Conservation (phyloP, 2,329 filamentous ascomycete species). For the Neocatenulostroma microsporum region DNA sequence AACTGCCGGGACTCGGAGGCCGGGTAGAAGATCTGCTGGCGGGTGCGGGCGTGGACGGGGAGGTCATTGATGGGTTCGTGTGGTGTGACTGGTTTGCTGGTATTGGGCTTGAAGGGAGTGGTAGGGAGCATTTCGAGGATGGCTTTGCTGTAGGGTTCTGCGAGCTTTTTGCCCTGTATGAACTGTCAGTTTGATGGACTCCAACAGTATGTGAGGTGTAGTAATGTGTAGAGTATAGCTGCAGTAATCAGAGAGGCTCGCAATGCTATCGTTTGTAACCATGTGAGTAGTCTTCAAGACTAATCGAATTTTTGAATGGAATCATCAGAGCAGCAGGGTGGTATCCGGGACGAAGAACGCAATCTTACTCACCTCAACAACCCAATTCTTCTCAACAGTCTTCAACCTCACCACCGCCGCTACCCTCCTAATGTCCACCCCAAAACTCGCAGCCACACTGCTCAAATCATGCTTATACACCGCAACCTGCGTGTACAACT, state of each 20-base stretch:
- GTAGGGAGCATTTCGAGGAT: conserved; percentile 73
- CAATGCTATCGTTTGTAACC: conserved; percentile 76
- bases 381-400: conserved; percentile 74
- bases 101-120: conserved; percentile 41
- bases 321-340: conserved; percentile 52
- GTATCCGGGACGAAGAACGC: conserved; percentile 53
- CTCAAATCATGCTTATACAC: conserved; percentile 61
- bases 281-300: conserved; percentile 96
- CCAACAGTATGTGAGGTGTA: background rate
- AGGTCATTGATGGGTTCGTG: conserved; percentile 61
- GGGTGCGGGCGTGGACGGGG: conserved; percentile 48
- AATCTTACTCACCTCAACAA: conserved; percentile 64
- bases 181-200: conserved; percentile 21
- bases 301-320: conserved; percentile 83
- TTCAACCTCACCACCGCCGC: conserved; percentile 80
- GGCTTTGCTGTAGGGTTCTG: conserved; percentile 66
- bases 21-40: conserved; percentile 54
- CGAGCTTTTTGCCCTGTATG: conserved; percentile 64
- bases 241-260: conserved; percentile 62
- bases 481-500: conserved; percentile 64
- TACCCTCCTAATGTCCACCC: conserved; percentile 74
- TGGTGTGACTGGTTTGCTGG: conserved; percentile 26
- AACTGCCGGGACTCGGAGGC: conserved; percentile 57
- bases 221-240: conserved; percentile 45
- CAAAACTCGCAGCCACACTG: conserved; percentile 66